Evolutionary conservation across 805 yeast species (phyloP), one percentile per base, ranked within the genome.

Genomic region (Naumovozyma castellii): DNA sequence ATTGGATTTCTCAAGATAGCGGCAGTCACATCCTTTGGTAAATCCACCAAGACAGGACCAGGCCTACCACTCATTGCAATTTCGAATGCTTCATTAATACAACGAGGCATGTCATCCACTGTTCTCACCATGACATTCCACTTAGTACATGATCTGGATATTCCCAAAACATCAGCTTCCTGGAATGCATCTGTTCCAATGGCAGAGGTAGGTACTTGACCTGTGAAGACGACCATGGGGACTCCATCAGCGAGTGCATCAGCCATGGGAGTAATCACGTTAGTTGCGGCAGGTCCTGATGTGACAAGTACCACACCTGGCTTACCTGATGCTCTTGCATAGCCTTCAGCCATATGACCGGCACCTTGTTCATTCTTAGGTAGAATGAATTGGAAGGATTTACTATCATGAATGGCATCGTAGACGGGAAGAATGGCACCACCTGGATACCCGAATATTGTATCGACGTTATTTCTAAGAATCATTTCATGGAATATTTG

Each of bases 271-370:
- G 98, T 92, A 48, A 92, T 80, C 43, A 92, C 96, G 59, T 92
- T 92, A 40, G 98, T 92, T 37, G 97, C 98, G 58, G 97, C 98
- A 22, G 98, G 98, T 38, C 98, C 98, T 1, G 96, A 86, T n/a
- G 98, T 92, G 38, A 92, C 98, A 54, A 92, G 70, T 37, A 92
- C 97, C 48, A 92, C 94, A 68, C 98, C 98, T 12, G 97, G 94
- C 65, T 85, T 92, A 43, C 97, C 98, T 35, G 72, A 65, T 32
- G 95, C 98, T 51, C 94, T 75, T 41, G 98, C 97, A 53, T 92
- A 92, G 44, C 98, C 98, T 68, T 92, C 97, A 41, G 98, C 98
- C 97, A 92, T 92, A 66, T 92, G 98, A 39, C 98, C 98, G 14
- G 97, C 98, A 62, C 98, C 98, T 67, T 92, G 98, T 66, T 92